A percentile compares a stretch with the other conserved stretches of the same genome.
These are phyloP conservation scores for Cercis canadensis DNA, from an alignment of 306 rosid genomes.

Conservation along the genomic window DNA sequence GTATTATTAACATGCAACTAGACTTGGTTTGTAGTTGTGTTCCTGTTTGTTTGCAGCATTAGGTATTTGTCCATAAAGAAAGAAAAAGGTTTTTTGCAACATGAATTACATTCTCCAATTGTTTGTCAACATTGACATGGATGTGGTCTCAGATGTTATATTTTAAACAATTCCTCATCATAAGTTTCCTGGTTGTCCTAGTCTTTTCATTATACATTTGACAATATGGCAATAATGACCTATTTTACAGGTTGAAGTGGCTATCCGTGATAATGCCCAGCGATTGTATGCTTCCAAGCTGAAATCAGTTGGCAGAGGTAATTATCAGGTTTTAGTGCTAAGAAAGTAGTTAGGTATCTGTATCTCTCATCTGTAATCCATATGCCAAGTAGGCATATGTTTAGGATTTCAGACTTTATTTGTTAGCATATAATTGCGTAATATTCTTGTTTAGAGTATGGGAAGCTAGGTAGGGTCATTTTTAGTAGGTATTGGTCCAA, in stretches of 20 bases:
- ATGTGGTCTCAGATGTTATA: slow-evolving; percentile 19
- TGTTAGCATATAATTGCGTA: background rate
- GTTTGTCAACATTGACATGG: slow-evolving; percentile 24
- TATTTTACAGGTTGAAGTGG: slow-evolving; percentile 80
- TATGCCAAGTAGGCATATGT: background rate
- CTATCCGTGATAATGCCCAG: slow-evolving; percentile 95
- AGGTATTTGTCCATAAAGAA: too few relatives aligned
- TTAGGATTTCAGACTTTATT: too few relatives aligned
- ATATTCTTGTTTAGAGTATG: background rate
- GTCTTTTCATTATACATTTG: slow-evolving; percentile 19
- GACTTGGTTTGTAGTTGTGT: slow-evolving; percentile 4
- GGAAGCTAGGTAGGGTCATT: slow-evolving; percentile 18
- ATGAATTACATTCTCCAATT: slow-evolving; percentile 8
- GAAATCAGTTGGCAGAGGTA: slow-evolving; percentile 87
- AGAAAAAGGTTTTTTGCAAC: background rate
- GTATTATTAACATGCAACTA: background rate
- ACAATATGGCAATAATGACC: slow-evolving; percentile 18
- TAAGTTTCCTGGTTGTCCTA: slow-evolving; percentile 4
- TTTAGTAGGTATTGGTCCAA: slow-evolving; percentile 3
- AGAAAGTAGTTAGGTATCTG: background rate
- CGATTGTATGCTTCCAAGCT: slow-evolving; percentile 80
- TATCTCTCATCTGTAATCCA: background rate
- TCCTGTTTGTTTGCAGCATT: background rate
- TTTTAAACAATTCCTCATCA: slow-evolving; percentile 17
- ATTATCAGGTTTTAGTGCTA: slow-evolving; percentile 6